Conservation (phyloP, 345 rosid genomes). For the Salix koriyanagi region DNA sequence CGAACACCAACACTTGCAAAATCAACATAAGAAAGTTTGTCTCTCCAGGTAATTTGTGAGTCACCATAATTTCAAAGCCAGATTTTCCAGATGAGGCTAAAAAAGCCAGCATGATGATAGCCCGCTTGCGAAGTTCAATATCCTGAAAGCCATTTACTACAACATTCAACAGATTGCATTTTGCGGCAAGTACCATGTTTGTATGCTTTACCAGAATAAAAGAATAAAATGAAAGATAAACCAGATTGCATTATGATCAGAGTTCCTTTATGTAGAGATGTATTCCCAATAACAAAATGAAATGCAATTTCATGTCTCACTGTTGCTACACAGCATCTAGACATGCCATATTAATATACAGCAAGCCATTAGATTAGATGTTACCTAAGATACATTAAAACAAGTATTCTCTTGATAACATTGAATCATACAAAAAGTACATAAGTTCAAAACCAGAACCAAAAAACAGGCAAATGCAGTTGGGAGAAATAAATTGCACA, state of each 20-base stretch:
- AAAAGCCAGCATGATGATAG: conserved; percentile 57
- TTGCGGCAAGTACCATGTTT: not conserved
- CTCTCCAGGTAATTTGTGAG: conserved; percentile 44
- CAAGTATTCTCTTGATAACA: not conserved
- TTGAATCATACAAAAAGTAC: not conserved
- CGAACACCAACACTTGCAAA: conserved; percentile 61
- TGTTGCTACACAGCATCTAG: not conserved
- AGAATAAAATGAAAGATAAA: not conserved
- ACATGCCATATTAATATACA: not conserved
- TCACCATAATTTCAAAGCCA: conserved; percentile 63
- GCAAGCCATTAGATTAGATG: not conserved
- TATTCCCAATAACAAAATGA: not conserved
- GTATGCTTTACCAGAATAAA: not conserved
- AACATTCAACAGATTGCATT: conserved; percentile 2
- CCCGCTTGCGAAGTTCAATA: conserved; percentile 61
- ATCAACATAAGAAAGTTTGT: conserved; percentile 61
- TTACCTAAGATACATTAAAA: not conserved
- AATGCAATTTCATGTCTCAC: not conserved
- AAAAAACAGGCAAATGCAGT: not conserved
- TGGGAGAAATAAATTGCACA: not conserved
- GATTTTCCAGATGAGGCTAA: conserved; percentile 68
- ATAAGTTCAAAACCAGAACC: not conserved
- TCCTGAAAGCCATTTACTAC: conserved; percentile 49
- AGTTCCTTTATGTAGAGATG: not conserved
- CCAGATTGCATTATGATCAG: not conserved